phyloP scores from a whole-genome alignment of 1,284 basidiomycete species.

The Ceraceosorus guamensis region DNA sequence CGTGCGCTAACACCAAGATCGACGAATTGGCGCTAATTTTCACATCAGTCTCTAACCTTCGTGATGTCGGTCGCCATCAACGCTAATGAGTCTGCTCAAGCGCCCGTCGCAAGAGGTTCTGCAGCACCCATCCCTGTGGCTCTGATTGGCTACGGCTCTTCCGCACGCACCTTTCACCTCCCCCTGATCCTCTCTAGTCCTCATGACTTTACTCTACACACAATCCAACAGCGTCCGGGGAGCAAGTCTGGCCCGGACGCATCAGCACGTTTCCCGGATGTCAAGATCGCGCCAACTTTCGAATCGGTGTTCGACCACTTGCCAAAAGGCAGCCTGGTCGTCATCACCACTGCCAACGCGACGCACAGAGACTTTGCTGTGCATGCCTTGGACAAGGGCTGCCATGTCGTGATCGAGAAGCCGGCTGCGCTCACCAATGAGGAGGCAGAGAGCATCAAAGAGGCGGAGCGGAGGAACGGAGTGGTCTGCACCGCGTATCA shows the following conservation, averaged over 20 bases:
- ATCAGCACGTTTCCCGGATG: conserved; percentile 22
- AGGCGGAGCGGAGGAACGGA: conserved; percentile 25
- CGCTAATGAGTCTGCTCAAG: no score
- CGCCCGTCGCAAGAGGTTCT: neutral
- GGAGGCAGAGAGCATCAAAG: conserved; percentile 27
- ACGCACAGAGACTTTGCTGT: conserved; percentile 43
- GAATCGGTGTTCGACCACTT: conserved; percentile 27
- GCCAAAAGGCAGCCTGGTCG: conserved; percentile 39
- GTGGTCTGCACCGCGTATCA: conserved; percentile 43
- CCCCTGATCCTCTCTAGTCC: conserved; percentile 37
- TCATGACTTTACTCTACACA: conserved; percentile 28
- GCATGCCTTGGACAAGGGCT: conserved; percentile 31
- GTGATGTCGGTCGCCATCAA: no score
- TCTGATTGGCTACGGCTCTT: conserved; percentile 38
- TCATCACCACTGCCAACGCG: conserved; percentile 43
- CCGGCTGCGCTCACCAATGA: conserved; percentile 28
- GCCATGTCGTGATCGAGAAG: conserved; percentile 46
- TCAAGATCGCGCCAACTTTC: conserved; percentile 28
- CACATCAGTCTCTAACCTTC: no score
- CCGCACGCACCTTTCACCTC: conserved; percentile 41
- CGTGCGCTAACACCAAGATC: no score
- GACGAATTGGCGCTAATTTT: no score
- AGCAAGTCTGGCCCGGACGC: conserved; percentile 18
- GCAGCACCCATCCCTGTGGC: conserved; percentile 32
- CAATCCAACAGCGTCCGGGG: conserved; percentile 41